Percentiles rank a stretch among this genome's conserved stretches.
Evolutionary conservation across 768 basidiomycete genomes (phyloP).

Genomic region (Mycena leptocephala): DNA sequence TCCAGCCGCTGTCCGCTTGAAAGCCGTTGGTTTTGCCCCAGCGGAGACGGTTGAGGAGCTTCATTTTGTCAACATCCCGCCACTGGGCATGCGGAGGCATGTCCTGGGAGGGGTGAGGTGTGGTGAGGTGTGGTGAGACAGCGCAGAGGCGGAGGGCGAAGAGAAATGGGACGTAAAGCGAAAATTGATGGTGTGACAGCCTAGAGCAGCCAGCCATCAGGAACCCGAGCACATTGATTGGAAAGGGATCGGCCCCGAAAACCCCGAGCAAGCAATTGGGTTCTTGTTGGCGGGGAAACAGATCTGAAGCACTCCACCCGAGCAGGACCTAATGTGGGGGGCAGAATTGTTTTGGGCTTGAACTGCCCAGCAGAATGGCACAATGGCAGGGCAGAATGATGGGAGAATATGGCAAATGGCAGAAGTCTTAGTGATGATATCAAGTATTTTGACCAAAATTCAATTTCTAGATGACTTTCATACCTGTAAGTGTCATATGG

Average conservation of each 20-base stretch:
- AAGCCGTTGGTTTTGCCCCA: background rate
- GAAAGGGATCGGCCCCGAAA: background rate
- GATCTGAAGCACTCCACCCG: background rate
- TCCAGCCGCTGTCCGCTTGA: slow-evolving; percentile 24
- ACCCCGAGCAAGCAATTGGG: background rate
- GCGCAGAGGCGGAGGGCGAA: background rate
- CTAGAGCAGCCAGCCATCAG: background rate
- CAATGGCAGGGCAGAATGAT: no score
- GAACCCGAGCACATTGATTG: background rate
- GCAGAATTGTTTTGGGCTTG: no score
- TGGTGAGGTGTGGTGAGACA: no score
- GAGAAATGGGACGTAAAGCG: background rate
- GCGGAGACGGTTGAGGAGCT: background rate
- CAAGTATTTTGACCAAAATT: no score
- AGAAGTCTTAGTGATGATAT: no score
- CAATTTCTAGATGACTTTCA: no score
- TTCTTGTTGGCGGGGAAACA: background rate
- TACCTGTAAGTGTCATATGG: no score
- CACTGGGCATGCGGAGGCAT: background rate
- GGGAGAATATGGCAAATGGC: no score
- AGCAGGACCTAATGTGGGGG: background rate
- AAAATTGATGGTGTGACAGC: background rate
- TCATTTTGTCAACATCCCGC: background rate
- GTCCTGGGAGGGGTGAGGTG: no score
- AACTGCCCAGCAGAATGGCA: no score